Evolutionary conservation across 768 basidiomycete genomes (phyloP).

Genomic region (Serendipita sp.): DNA sequence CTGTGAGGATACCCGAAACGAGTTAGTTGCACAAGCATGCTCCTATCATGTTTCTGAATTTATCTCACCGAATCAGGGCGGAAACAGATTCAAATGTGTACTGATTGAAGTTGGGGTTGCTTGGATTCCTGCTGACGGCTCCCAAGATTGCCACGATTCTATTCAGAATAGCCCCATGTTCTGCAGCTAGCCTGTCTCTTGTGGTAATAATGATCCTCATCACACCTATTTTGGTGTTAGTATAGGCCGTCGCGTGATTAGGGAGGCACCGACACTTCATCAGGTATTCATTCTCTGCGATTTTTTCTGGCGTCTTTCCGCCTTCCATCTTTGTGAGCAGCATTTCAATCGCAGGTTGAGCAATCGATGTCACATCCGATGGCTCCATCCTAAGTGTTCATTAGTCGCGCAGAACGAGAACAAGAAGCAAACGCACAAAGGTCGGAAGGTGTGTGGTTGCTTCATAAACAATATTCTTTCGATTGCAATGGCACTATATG

Average conservation of each 20-base stretch:
- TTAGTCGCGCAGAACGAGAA: background rate
- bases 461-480: constrained; percentile 89
- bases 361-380: background rate
- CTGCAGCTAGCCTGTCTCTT: constrained; percentile 55
- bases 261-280: constrained; percentile 68
- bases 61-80: constrained; percentile 64
- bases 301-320: constrained; percentile 71
- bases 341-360: constrained; percentile 29
- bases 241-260: background rate
- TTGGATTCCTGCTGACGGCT: constrained; percentile 86
- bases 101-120: constrained; percentile 95
- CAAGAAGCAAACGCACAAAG: constrained; percentile 14
- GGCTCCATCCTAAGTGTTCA: background rate
- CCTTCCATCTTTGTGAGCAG: constrained; percentile 67
- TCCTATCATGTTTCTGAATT: background rate
- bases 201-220: constrained; percentile 92
- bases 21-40: background rate
- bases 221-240: constrained; percentile 36
- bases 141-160: constrained; percentile 74
- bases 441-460: constrained; percentile 21
- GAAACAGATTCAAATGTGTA: constrained; percentile 94
- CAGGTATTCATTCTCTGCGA: constrained; percentile 92
- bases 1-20: constrained; percentile 23
- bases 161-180: constrained; percentile 45
- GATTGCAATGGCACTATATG: constrained; percentile 96